phyloP scores from a whole-genome alignment of 1,139 yeast genomes.

The Candida tetrigidarum region DNA sequence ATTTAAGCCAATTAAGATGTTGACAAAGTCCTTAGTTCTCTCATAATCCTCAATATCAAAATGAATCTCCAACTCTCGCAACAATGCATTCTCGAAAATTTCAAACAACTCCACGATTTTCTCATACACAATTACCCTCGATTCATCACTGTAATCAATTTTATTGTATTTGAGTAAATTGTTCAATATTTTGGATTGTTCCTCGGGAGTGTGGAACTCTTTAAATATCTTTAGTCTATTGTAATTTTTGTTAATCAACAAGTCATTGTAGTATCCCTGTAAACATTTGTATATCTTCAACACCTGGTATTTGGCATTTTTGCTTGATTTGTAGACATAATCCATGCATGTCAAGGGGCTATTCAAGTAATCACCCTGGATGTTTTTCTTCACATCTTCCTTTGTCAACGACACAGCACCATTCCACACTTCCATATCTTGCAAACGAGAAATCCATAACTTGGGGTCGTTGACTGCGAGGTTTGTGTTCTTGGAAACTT shows the following conservation, averaged over 20 bases:
- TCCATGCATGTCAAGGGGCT: constrained; percentile 46
- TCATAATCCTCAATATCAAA: constrained; percentile 55
- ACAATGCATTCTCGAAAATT: constrained; percentile 72
- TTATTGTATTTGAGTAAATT: constrained; percentile 43
- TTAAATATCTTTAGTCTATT: constrained; percentile 53
- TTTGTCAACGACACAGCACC: constrained; percentile 17
- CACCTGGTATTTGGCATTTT: constrained; percentile 48
- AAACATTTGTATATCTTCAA: constrained; percentile 46
- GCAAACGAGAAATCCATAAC: constrained; percentile 58
- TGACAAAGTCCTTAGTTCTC: constrained; percentile 37
- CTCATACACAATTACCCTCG: constrained; percentile 41
- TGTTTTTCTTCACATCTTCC: constrained; percentile 12
- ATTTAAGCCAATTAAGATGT: constrained; percentile 39
- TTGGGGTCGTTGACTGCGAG: constrained; percentile 40
- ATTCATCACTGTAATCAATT: constrained; percentile 40
- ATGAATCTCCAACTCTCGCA: constrained; percentile 70
- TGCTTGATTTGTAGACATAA: constrained; percentile 40
- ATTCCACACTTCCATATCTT: constrained; percentile 54
- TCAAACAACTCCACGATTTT: constrained; percentile 64
- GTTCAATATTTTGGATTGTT: constrained; percentile 49
- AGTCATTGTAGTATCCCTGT: constrained; percentile 49
- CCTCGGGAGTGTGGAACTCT: constrained; percentile 50
- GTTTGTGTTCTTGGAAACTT: constrained; percentile 42
- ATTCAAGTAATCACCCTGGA: constrained; percentile 14
- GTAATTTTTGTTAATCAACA: constrained; percentile 49